These are phyloP conservation scores for Tetrahymena borealis DNA, from an alignment of 73 alveolate species.

Conservation along the genomic window DNA sequence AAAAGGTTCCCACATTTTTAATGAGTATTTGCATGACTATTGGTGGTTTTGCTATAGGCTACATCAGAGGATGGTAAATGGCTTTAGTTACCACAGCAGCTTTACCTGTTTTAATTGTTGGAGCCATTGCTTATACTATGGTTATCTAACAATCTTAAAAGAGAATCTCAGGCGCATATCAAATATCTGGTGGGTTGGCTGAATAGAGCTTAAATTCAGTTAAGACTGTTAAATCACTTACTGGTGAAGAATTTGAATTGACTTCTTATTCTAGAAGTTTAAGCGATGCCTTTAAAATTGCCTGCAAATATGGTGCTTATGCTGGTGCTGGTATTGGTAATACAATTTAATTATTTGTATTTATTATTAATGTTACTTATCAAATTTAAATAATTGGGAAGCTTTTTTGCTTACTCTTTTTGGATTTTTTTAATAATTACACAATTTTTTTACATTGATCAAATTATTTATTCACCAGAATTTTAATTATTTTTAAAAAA, in stretches of 20 bases:
- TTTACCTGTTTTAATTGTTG: constrained; percentile 41
- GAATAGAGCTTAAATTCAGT: constrained; percentile 58
- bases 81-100: constrained; percentile 51
- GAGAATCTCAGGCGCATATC: constrained; percentile 47
- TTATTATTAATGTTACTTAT: background rate
- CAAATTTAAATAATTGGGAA: background rate
- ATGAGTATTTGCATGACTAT: constrained; percentile 47
- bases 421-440: background rate
- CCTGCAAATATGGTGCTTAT: background rate
- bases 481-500: background rate
- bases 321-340: background rate
- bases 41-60: constrained; percentile 52
- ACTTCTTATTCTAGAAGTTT: background rate
- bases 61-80: constrained; percentile 62
- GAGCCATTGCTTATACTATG: constrained; percentile 23
- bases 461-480: background rate
- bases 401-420: background rate
- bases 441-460: background rate
- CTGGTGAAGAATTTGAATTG: constrained; percentile 9
- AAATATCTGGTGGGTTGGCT: constrained; percentile 60
- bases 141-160: constrained; percentile 28
- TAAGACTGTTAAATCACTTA: constrained; percentile 44
- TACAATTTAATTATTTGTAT: background rate
- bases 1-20: constrained; percentile 49
- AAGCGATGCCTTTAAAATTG: background rate